These are phyloP conservation scores for Moricandia arvensis DNA, from an alignment of 345 rosid genomes.

Conservation along the genomic window DNA sequence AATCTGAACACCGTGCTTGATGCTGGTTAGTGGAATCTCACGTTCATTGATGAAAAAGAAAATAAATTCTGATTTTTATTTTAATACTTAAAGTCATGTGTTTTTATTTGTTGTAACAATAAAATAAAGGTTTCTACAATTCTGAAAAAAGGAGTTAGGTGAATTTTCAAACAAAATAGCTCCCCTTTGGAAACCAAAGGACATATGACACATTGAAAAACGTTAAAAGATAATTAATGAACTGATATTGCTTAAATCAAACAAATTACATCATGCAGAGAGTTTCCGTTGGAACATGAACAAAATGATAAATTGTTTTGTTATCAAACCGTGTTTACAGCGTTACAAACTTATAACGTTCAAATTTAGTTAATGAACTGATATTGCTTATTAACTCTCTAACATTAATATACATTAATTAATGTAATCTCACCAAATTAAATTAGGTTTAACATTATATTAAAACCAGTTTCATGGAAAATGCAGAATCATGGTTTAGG, in stretches of 20 bases:
- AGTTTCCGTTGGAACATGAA: constrained; percentile 1
- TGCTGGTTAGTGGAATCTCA: constrained; percentile 20
- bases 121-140: background rate
- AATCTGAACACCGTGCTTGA: constrained; percentile 15
- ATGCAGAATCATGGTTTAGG: background rate
- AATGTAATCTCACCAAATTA: background rate
- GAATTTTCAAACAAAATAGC: background rate
- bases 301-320: constrained; percentile 5
- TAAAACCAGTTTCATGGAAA: background rate
- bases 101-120: background rate
- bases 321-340: background rate
- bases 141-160: background rate
- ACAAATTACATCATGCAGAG: background rate
- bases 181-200: constrained; percentile 11
- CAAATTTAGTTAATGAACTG: constrained; percentile 11
- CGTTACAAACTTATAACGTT: constrained; percentile 18
- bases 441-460: background rate
- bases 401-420: background rate
- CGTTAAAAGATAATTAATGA: constrained; percentile 23
- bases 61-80: background rate
- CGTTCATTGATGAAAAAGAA: background rate
- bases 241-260: constrained; percentile 1
- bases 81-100: background rate
- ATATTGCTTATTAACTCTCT: background rate
- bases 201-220: constrained; percentile 7